Evolutionary conservation across 139 green algal species (phyloP), one percentile per base, ranked within the genome.

Genomic region (Zygnema cylindricum): DNA sequence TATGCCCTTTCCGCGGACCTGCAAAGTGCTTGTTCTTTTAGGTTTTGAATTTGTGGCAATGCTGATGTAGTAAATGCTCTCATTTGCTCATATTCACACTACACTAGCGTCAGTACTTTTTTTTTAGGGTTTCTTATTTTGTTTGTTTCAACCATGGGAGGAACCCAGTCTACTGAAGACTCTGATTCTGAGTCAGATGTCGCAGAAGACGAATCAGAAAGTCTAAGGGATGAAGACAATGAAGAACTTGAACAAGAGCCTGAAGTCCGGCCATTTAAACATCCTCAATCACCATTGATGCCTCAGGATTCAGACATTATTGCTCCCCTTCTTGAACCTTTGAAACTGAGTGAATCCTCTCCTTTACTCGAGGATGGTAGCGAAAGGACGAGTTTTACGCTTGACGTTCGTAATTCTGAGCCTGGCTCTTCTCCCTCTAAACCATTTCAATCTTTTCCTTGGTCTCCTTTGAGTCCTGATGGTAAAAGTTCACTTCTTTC

Each of bases 221-320:
- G 38, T 54, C 11, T 54, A 16, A 43, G 71, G 71, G 71, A 43
- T 3, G 71, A 79, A 16, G 71, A 79, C 7, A 16, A 79, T 40
- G 71, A 79, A 79, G 71, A 79, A 79, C 7, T 79, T 7, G 71
- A 79, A 16, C 71, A 79, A 16, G 71, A 79, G 71, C 71, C 71
- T 3, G 71, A 79, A 16, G 16, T 79, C 71, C 71, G 71, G 36
- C 71, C 71, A 7, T 79, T 79, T 16, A 16, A 79, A 16, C 71
- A 79, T 54, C 71, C 71, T n/a, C 71, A 79, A 79, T 43, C 36
- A n/a, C 71, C 71, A 7, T 16, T 79, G 7, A 16, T 16, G 7
- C 71, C 71, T n/a, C 71, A 79, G 21, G 71, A 79, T 16, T 79
- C 71, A 40, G 49, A 63, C 49, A 63, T 16, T 63, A 63, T 63